Percentiles rank a stretch among this genome's conserved stretches.
These are phyloP conservation scores for Fusarium mexicanum DNA, from an alignment of 2,329 filamentous ascomycete genomes.

Conservation along the genomic window DNA sequence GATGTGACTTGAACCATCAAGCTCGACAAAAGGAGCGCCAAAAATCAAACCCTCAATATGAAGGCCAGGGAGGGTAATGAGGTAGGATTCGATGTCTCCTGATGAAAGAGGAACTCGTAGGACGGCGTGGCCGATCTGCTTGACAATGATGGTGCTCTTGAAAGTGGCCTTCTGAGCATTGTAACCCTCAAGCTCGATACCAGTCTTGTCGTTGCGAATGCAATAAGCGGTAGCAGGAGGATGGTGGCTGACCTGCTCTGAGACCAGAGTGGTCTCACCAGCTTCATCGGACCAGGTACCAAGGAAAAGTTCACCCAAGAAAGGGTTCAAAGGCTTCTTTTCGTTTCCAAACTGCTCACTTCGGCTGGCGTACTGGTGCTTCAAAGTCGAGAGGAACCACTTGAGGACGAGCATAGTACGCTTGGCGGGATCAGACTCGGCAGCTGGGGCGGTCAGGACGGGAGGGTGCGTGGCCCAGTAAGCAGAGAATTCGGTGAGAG, in stretches of 20 bases:
- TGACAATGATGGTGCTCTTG: slow-evolving; percentile 91
- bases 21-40: slow-evolving; percentile 87
- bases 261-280: slow-evolving; percentile 86
- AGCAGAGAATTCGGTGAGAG: slow-evolving; percentile 81
- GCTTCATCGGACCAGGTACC: slow-evolving; percentile 87
- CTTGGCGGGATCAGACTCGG: slow-evolving; percentile 81
- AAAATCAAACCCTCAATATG: slow-evolving; percentile 95
- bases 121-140: slow-evolving; percentile 91
- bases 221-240: slow-evolving; percentile 94
- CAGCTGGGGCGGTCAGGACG: slow-evolving; percentile 83
- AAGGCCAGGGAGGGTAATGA: slow-evolving; percentile 89
- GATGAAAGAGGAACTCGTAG: slow-evolving; percentile 71
- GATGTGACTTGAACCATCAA: slow-evolving; percentile 87
- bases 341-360: slow-evolving; percentile 88
- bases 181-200: slow-evolving; percentile 84
- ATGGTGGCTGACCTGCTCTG: slow-evolving; percentile 95
- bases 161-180: slow-evolving; percentile 98
- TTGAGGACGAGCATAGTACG: slow-evolving; percentile 88
- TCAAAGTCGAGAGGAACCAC: slow-evolving; percentile 94
- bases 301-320: slow-evolving; percentile 92
- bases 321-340: slow-evolving; percentile 98
- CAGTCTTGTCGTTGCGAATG: slow-evolving; percentile 86
- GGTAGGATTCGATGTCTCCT: slow-evolving; percentile 72
- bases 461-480: slow-evolving; percentile 85
- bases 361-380: slow-evolving; percentile 79